These are phyloP conservation scores for Wickerhamomyces xylosicus DNA, from an alignment of 805 yeast genomes.

Conservation along the genomic window DNA sequence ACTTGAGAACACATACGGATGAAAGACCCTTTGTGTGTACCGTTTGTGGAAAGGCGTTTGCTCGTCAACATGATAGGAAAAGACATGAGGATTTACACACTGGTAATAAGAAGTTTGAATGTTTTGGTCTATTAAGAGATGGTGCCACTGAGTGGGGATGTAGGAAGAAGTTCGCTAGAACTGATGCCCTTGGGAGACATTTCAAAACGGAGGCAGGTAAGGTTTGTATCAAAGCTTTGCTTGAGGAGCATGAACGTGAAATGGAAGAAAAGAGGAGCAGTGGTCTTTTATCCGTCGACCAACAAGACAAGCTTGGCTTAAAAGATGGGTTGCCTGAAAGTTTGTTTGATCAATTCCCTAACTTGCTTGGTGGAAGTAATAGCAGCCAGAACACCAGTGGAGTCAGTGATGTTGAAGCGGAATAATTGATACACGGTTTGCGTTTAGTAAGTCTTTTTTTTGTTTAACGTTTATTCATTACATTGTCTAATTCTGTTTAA, in stretches of 20 bases:
- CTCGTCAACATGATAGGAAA: slow-evolving; percentile 67
- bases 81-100: slow-evolving; percentile 69
- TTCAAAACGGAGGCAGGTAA: slow-evolving; percentile 74
- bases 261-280: slow-evolving; percentile 6
- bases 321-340: not conserved
- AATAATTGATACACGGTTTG: no score
- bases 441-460: not conserved
- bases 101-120: slow-evolving; percentile 66
- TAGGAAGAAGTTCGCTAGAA: slow-evolving; percentile 67
- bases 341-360: not conserved
- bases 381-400: no score
- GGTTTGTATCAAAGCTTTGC: slow-evolving; percentile 55
- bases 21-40: slow-evolving; percentile 70
- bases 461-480: slow-evolving; percentile 3
- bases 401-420: no score
- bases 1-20: slow-evolving; percentile 81
- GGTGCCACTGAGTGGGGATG: slow-evolving; percentile 63
- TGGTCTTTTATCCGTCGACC: not conserved
- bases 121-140: slow-evolving; percentile 53
- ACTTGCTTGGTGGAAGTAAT: not conserved
- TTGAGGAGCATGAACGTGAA: slow-evolving; percentile 41
- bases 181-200: slow-evolving; percentile 73
- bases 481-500: not conserved
- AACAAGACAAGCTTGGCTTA: no score
- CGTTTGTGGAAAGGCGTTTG: slow-evolving; percentile 74